Base-by-base conservation (phyloP, 768 basidiomycete genomes). In the Suillus ampliporus region DNA sequence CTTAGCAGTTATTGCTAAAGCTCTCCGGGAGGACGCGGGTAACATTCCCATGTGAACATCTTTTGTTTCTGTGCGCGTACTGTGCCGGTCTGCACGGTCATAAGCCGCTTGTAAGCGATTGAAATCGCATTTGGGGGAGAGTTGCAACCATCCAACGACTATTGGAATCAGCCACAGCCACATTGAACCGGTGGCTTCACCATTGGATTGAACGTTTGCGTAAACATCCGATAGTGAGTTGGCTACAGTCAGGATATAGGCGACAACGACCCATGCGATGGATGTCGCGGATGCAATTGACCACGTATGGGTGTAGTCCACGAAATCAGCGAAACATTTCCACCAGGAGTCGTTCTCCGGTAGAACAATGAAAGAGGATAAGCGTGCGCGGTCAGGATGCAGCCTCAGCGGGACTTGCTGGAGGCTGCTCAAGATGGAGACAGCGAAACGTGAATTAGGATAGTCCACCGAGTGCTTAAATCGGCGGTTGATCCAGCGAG, bases 91-190 rank as follows among this genome's bases (percentile, higher is more conserved):
- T 15, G 77, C 77, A 26, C 34, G 67, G 56, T 6, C 64, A 54
- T 1, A 78, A 46, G 7, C 77, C 73, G 23, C 58, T 61, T 44
- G 56, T 46, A n/a, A 78, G 64, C 73, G 69, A 10, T 58, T 58
- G 2, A 67, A 67, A 60, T 78, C 74, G 62, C 74, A 75, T 58
- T 79, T 72, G 0, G 77, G 76, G 1, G 77, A 76, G 5, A 78
- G 59, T 46, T 76, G 75, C 0, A 78, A 63, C 74, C 77, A 79
- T 6, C 76, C 74, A n/a, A 73, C 63, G 23, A 77, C 71, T 13
- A 79, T 57, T 0, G 77, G 71, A 13, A 80, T 54, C 34, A 80
- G 71, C 76, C 77, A 80, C 5, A 79, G 44, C 77, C 77, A 80
- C 11, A 77, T 52, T 9, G 74, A 72, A 2, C 75, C 78, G 9